Base-by-base conservation (phyloP, 2,329 filamentous ascomycete species). In the Lithohypha guttulata region DNA sequence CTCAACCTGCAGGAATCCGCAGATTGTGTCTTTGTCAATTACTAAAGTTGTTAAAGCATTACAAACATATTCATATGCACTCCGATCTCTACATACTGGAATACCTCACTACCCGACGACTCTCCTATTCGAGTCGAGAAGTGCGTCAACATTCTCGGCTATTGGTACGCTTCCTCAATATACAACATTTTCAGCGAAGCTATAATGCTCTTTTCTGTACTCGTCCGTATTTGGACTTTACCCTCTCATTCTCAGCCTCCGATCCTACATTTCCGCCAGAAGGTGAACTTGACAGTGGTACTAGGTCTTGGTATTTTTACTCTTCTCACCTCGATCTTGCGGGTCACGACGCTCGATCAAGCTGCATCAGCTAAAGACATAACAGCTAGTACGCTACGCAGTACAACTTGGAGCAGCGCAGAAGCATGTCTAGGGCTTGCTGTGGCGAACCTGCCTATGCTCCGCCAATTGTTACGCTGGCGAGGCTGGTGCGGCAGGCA, bases 1-100 rank as follows among this genome's bases (percentile, higher is more conserved):
- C n/a, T n/a, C n/a, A n/a, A n/a, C n/a, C n/a, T n/a, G n/a, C n/a
- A n/a, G n/a, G n/a, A n/a, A n/a, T n/a, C n/a, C n/a, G n/a, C n/a
- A n/a, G n/a, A n/a, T n/a, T n/a, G n/a, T n/a, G n/a, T n/a, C n/a
- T n/a, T n/a, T n/a, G n/a, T n/a, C n/a, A n/a, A n/a, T n/a, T n/a
- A n/a, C n/a, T n/a, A n/a, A n/a, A n/a, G n/a, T n/a, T n/a, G n/a
- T n/a, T n/a, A n/a, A n/a, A n/a, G n/a, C n/a, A 49, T 58, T 2
- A 61, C 63, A 2, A 69, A 68, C 4, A 61, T 72, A 33, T 65
- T 64, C 49, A 67, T 74, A 45, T 74, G 71, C 51, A 59, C 41
- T 2, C 71, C 71, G 2, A 56, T 74, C 28, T 41, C 51, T 2
- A 60, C 62, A 6, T 62, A 65, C 3, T 74, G 66, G 64, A 57